Conservation (phyloP, 2,329 filamentous ascomycete species). For the Hymenoscyphus linearis region DNA sequence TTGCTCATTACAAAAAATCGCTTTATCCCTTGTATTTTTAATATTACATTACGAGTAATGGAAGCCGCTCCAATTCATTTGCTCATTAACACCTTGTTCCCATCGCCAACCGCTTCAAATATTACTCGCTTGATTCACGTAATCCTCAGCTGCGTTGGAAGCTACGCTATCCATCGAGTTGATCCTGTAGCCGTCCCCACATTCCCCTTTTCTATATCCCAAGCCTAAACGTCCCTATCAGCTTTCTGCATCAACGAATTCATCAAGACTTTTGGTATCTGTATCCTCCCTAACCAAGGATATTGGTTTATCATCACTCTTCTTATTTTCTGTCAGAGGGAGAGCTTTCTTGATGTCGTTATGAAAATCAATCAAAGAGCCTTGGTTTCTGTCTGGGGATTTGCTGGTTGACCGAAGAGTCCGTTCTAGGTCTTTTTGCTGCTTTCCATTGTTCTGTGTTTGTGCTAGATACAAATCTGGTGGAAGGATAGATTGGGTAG, state of each 20-base stretch:
- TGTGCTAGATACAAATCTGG: conserved; percentile 25
- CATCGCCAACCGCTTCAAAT: background rate
- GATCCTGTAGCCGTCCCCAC: background rate
- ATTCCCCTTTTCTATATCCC: background rate
- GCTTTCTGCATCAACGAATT: conserved; percentile 30
- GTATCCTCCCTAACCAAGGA: conserved; percentile 27
- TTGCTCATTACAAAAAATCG: background rate
- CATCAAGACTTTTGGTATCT: conserved; percentile 29
- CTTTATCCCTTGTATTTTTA: background rate
- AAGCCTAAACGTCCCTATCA: background rate
- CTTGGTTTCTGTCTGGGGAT: conserved; percentile 5
- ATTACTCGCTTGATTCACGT: background rate
- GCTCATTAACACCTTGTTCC: background rate
- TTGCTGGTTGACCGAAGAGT: conserved; percentile 25
- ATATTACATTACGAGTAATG: background rate
- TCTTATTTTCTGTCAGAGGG: conserved; percentile 29
- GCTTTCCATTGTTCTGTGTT: conserved; percentile 23
- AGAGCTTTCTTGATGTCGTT: conserved; percentile 48
- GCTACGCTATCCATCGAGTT: background rate
- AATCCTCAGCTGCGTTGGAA: background rate
- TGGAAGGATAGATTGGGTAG: conserved; percentile 14
- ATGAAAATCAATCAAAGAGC: conserved; percentile 45
- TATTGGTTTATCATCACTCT: background rate
- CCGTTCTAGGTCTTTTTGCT: conserved; percentile 28
- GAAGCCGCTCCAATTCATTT: background rate